These are phyloP conservation scores for Epichloe sibirici DNA, from an alignment of 2,329 filamentous ascomycete genomes.

Conservation along the genomic window DNA sequence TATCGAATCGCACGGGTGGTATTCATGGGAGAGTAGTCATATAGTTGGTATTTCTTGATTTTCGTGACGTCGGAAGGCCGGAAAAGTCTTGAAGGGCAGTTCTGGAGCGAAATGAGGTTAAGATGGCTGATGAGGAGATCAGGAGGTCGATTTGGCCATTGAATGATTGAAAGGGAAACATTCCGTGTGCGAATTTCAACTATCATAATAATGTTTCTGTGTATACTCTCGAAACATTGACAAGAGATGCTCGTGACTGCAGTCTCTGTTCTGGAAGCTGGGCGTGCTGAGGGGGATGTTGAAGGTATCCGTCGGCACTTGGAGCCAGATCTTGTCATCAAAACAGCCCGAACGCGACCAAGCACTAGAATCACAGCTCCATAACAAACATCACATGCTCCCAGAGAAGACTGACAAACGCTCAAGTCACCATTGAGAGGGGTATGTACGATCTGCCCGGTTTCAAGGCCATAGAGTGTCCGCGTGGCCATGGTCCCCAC, in stretches of 20 bases:
- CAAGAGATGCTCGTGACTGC: too few species aligned
- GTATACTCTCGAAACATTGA: too few species aligned
- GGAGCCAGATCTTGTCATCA: background rate
- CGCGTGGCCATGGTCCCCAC: background rate
- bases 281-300: background rate
- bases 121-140: too few species aligned
- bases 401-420: background rate
- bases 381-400: background rate
- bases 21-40: too few species aligned
- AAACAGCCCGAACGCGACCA: background rate
- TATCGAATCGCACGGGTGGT: too few species aligned
- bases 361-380: background rate
- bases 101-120: too few species aligned
- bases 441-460: background rate
- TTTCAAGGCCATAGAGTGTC: background rate
- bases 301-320: background rate
- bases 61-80: too few species aligned
- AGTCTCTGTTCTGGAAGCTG: too few species aligned
- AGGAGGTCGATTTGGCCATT: too few species aligned
- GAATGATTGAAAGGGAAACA: too few species aligned
- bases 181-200: background rate
- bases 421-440: background rate
- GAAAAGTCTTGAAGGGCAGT: too few species aligned
- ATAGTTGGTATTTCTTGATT: accelerated
- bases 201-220: background rate